Evolutionary conservation across 306 rosid genomes (phyloP).

Genomic region (Hippophae gyantsensis): DNA sequence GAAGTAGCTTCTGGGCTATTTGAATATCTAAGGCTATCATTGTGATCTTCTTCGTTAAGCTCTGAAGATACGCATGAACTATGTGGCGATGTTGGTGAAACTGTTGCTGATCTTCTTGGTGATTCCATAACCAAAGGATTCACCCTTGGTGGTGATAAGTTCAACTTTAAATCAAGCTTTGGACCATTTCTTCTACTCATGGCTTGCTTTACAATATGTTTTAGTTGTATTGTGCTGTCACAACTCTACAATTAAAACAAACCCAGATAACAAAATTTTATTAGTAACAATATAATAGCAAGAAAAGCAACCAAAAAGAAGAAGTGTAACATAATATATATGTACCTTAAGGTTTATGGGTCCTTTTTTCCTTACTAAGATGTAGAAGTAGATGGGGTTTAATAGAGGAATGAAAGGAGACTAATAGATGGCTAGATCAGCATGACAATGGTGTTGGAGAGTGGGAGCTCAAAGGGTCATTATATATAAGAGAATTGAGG

Average conservation of each 20-base stretch:
- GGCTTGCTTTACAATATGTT: too few relatives aligned
- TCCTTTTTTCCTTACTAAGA: too few relatives aligned
- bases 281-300: too few relatives aligned
- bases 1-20: constrained; percentile 67
- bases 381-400: too few relatives aligned
- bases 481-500: constrained; percentile 40
- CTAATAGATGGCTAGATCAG: constrained; percentile 15
- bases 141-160: constrained; percentile 70
- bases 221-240: too few relatives aligned
- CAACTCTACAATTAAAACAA: too few relatives aligned
- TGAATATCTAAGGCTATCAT: constrained; percentile 21
- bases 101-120: constrained; percentile 50
- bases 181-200: constrained; percentile 72
- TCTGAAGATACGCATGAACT: constrained; percentile 82
- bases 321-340: too few relatives aligned
- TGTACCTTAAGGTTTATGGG: too few relatives aligned
- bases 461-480: constrained; percentile 32
- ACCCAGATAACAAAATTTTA: too few relatives aligned
- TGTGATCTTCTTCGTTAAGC: constrained; percentile 40
- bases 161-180: constrained; percentile 79
- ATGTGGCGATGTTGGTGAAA: constrained; percentile 60
- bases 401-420: constrained; percentile 6
- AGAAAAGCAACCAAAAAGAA: too few relatives aligned
- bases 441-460: constrained; percentile 23
- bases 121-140: constrained; percentile 33